Conservation (phyloP, 2,329 filamentous ascomycete species). For the Fusarium lateritium region DNA sequence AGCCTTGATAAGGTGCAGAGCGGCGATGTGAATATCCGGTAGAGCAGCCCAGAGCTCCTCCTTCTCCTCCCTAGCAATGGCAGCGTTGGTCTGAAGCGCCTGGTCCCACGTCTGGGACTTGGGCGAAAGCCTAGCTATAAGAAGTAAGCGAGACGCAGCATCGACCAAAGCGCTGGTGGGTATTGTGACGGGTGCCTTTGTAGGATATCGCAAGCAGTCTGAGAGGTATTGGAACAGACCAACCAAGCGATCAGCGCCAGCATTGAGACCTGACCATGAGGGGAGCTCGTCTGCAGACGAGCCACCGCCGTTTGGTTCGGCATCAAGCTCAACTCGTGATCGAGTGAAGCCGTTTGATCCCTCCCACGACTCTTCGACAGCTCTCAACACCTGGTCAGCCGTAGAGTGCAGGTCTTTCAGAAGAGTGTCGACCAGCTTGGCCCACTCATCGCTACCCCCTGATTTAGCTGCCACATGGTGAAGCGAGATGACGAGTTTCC, state of each 20-base stretch:
- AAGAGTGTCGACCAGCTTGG: conserved; percentile 72
- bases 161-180: conserved; percentile 79
- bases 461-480: conserved; percentile 88
- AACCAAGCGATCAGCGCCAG: conserved; percentile 78
- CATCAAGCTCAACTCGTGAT: conserved; percentile 61
- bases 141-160: conserved; percentile 77
- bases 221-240: conserved; percentile 76
- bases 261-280: conserved; percentile 80
- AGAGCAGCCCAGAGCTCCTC: conserved; percentile 83
- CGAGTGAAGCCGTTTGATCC: conserved; percentile 68
- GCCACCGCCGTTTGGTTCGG: conserved; percentile 64
- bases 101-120: conserved; percentile 63
- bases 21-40: conserved; percentile 80
- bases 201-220: conserved; percentile 74
- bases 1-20: conserved; percentile 72
- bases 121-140: conserved; percentile 70
- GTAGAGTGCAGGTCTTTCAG: conserved; percentile 78
- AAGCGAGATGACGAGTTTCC: conserved; percentile 77
- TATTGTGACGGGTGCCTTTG: conserved; percentile 75
- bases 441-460: conserved; percentile 83
- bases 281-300: conserved; percentile 68
- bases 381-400: conserved; percentile 83
- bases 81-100: conserved; percentile 76
- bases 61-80: conserved; percentile 84
- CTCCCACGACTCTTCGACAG: conserved; percentile 86